phyloP scores from a whole-genome alignment of 495 filamentous ascomycete genomes.

The Lichenothelia convexa region DNA sequence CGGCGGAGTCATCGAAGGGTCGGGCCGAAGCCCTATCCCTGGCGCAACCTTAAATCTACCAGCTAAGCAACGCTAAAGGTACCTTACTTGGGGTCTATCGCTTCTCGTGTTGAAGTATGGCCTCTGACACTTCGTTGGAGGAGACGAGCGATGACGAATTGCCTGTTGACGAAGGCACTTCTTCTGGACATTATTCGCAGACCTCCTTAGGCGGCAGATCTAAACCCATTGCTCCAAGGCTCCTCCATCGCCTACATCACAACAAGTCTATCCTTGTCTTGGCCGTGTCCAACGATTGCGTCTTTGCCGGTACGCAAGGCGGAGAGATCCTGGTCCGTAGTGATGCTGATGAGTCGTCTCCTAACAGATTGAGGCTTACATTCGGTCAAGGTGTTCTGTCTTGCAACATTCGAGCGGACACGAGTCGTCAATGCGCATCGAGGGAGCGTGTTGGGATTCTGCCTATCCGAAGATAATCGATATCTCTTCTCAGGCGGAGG shows the following conservation, averaged over 20 bases:
- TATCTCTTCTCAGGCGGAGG: conserved; percentile 85
- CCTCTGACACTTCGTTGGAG: too few relatives aligned
- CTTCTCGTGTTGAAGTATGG: too few relatives aligned
- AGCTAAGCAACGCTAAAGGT: too few relatives aligned
- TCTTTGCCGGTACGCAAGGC: conserved; percentile 82
- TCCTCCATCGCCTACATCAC: conserved; percentile 52
- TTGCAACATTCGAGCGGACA: conserved; percentile 66
- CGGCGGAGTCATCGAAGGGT: too few relatives aligned
- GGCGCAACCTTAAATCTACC: too few relatives aligned
- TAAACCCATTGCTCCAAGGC: conserved; percentile 34
- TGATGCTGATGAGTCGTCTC: background rate
- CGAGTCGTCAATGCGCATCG: conserved; percentile 66
- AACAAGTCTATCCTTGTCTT: conserved; percentile 55
- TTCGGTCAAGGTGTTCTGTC: conserved; percentile 46
- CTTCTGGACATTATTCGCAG: too few relatives aligned
- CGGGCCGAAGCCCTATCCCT: too few relatives aligned
- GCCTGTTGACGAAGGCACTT: too few relatives aligned
- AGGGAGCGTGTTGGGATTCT: conserved; percentile 74
- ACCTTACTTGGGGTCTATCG: too few relatives aligned
- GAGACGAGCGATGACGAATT: background rate
- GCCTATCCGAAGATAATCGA: conserved; percentile 50
- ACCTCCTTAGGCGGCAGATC: too few relatives aligned
- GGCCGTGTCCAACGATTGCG: conserved; percentile 37
- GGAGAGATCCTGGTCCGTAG: conserved; percentile 63
- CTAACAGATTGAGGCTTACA: conserved; percentile 9